Evolutionary conservation across 129 eudicot species (phyloP).

Genomic region (Gnaphalium uliginosum): DNA sequence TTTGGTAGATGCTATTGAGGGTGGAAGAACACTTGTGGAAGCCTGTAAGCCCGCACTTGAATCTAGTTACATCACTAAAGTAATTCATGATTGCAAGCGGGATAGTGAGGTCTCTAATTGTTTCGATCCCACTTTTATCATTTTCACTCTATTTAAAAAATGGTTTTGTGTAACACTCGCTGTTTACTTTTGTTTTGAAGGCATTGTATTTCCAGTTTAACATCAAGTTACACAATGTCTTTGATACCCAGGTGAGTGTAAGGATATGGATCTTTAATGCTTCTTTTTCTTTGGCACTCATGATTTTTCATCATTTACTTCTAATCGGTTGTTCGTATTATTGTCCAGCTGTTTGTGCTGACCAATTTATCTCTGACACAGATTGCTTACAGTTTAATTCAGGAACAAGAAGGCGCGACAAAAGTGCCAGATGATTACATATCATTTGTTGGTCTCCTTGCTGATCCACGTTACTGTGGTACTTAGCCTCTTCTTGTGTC

Average conservation of each 20-base stretch:
- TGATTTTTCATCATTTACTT: constrained; percentile 2
- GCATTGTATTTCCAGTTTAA: constrained; percentile 95
- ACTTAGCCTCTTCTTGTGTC: constrained; percentile 21
- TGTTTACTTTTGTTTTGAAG: constrained; percentile 42
- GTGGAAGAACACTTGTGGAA: constrained; percentile 72
- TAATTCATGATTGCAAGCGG: constrained; percentile 98
- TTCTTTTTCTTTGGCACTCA: background rate
- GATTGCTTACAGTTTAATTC: constrained; percentile 81
- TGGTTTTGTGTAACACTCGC: constrained; percentile 4
- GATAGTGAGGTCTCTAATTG: constrained; percentile 88
- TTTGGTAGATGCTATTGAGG: constrained; percentile 82
- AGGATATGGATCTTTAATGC: background rate
- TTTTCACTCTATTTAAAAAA: constrained; percentile 4
- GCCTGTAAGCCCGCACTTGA: constrained; percentile 99
- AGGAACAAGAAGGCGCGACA: constrained; percentile 84
- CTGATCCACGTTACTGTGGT: constrained; percentile 95
- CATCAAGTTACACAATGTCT: constrained; percentile 88
- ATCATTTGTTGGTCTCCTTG: constrained; percentile 91
- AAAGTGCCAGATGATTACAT: constrained; percentile 79
- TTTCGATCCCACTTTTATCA: constrained; percentile 26
- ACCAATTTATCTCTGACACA: constrained; percentile 32
- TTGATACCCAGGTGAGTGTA: constrained; percentile 84
- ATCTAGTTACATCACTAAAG: constrained; percentile 92
- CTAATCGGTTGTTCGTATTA: background rate
- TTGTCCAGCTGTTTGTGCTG: background rate